Conservation (phyloP, 2,329 filamentous ascomycete species). For the Thielaviopsis cerberus region DNA sequence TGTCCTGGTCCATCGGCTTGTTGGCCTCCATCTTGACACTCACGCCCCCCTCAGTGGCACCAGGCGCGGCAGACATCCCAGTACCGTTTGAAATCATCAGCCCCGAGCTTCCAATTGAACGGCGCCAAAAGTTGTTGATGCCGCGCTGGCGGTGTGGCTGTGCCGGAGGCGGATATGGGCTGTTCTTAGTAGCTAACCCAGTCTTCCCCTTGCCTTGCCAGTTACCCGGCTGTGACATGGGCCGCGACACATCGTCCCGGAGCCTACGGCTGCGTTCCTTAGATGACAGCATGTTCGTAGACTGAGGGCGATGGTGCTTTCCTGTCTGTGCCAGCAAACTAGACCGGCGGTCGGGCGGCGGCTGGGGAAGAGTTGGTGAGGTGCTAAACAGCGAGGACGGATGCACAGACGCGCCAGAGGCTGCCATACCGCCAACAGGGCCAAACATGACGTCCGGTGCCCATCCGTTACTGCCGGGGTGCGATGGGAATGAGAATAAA, state of each 20-base stretch:
- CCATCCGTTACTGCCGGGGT: slow-evolving; percentile 24
- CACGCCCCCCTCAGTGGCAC: slow-evolving; percentile 6
- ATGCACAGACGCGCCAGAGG: slow-evolving; percentile 14
- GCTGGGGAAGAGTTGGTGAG: slow-evolving; percentile 22
- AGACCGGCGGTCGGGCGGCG: slow-evolving; percentile 33
- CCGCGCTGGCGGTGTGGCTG: slow-evolving; percentile 18
- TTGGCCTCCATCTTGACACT: slow-evolving; percentile 10
- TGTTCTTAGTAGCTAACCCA: slow-evolving; percentile 4
- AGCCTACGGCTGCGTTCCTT: slow-evolving; percentile 7
- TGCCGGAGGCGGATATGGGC: slow-evolving; percentile 8
- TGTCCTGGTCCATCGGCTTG: slow-evolving; percentile 7
- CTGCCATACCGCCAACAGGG: slow-evolving; percentile 16
- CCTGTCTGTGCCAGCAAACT: slow-evolving; percentile 32
- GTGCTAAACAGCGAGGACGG: slow-evolving; percentile 16
- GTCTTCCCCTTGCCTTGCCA: slow-evolving; percentile 1
- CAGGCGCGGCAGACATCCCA: slow-evolving; percentile 12
- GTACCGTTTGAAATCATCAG: slow-evolving; percentile 9
- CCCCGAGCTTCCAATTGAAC: slow-evolving; percentile 25
- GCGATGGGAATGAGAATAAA: slow-evolving; percentile 33
- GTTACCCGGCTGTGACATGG: slow-evolving; percentile 6
- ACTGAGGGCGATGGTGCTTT: not conserved
- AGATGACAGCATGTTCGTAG: slow-evolving; percentile 1
- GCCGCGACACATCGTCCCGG: slow-evolving; percentile 5
- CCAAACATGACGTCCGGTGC: slow-evolving; percentile 30
- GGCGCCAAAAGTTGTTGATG: slow-evolving; percentile 32